Evolutionary conservation across 495 filamentous ascomycete species (phyloP).

Genomic region (Podospora didyma): DNA sequence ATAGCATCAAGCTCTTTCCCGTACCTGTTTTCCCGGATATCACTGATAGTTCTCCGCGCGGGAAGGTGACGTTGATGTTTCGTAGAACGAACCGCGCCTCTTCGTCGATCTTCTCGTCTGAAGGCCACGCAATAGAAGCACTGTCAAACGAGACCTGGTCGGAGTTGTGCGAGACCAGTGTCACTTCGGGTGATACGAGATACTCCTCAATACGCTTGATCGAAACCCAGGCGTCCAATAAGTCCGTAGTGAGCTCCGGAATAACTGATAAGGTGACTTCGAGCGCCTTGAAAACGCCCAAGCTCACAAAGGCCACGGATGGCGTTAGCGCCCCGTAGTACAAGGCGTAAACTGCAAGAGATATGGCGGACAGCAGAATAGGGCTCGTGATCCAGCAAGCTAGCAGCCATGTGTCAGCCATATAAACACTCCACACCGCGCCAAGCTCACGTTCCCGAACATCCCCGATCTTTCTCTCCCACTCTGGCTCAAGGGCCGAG

Average conservation of each 20-base stretch:
- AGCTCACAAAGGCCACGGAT: slow-evolving; percentile 76
- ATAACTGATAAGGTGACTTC: slow-evolving; percentile 67
- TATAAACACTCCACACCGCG: slow-evolving; percentile 62
- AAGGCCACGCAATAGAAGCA: slow-evolving; percentile 74
- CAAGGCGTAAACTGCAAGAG: slow-evolving; percentile 64
- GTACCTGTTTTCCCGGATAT: slow-evolving; percentile 65
- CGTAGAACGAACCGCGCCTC: slow-evolving; percentile 58
- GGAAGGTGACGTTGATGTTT: slow-evolving; percentile 61
- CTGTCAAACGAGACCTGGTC: slow-evolving; percentile 61
- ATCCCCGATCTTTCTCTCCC: slow-evolving; percentile 69
- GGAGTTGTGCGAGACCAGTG: slow-evolving; percentile 49
- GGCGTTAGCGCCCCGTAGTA: slow-evolving; percentile 59
- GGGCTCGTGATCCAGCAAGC: slow-evolving; percentile 71
- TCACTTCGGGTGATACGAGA: slow-evolving; percentile 62
- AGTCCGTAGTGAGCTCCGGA: slow-evolving; percentile 68
- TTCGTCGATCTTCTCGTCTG: slow-evolving; percentile 48
- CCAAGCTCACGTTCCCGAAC: slow-evolving; percentile 63
- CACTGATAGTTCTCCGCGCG: slow-evolving; percentile 63
- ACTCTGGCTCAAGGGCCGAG: slow-evolving; percentile 73
- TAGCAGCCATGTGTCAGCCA: slow-evolving; percentile 54
- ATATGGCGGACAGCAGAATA: slow-evolving; percentile 66
- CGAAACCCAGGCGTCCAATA: slow-evolving; percentile 70
- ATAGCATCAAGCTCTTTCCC: slow-evolving; percentile 63
- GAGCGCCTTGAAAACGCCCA: slow-evolving; percentile 68
- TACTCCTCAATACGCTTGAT: slow-evolving; percentile 70